These are phyloP conservation scores for Tolypocladium guangdongense DNA, from an alignment of 2,329 filamentous ascomycete species.

Conservation along the genomic window DNA sequence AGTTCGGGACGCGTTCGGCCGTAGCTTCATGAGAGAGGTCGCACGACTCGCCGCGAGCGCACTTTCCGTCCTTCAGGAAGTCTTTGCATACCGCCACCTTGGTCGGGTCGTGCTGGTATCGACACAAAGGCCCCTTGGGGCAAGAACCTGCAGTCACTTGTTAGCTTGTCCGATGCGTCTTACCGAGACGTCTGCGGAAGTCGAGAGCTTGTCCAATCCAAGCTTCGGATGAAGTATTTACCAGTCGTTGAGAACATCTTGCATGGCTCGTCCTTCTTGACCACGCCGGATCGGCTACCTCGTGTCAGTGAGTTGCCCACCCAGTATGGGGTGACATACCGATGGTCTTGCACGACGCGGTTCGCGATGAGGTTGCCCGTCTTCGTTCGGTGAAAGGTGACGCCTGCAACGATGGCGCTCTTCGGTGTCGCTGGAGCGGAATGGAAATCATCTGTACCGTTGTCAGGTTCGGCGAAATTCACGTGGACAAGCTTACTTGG, in stretches of 20 bases:
- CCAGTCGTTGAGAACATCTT: constrained; percentile 59
- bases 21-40: constrained; percentile 82
- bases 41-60: constrained; percentile 67
- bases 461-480: not conserved
- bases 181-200: constrained; percentile 20
- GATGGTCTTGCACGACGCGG: constrained; percentile 63
- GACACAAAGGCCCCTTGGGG: constrained; percentile 68
- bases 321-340: constrained; percentile 41
- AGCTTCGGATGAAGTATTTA: constrained; percentile 40
- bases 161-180: constrained; percentile 33
- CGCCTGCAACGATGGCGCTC: constrained; percentile 58
- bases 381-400: constrained; percentile 77
- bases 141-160: constrained; percentile 59
- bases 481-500: not conserved
- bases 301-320: constrained; percentile 25
- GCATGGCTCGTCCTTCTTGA: constrained; percentile 64
- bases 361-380: constrained; percentile 76
- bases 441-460: constrained; percentile 42
- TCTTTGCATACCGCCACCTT: constrained; percentile 89
- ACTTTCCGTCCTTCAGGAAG: constrained; percentile 69
- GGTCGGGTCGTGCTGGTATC: constrained; percentile 70
- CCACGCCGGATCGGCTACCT: constrained; percentile 35
- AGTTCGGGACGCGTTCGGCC: constrained; percentile 75
- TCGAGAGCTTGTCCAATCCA: constrained; percentile 10
- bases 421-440: constrained; percentile 62